Percentiles rank a stretch among this genome's conserved stretches.
These are phyloP conservation scores for Stenocarpella maydis DNA, from an alignment of 2,329 filamentous ascomycete genomes.

Conservation along the genomic window DNA sequence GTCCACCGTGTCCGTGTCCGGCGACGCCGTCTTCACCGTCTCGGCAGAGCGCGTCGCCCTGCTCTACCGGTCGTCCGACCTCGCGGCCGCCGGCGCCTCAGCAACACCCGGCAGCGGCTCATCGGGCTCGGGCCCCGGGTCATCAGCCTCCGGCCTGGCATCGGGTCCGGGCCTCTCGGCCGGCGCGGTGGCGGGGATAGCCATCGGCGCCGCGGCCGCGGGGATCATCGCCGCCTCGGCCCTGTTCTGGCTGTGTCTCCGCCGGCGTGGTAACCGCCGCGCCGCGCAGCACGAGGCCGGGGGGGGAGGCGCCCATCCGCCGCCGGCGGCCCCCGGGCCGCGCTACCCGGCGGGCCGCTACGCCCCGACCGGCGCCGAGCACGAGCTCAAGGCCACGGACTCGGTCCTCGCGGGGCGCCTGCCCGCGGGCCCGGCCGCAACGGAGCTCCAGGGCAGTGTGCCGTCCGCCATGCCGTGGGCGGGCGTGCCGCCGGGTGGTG, in stretches of 20 bases:
- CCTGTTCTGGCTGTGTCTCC: slow-evolving; percentile 26
- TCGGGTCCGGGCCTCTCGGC: slow-evolving; percentile 15
- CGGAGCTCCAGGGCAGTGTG: slow-evolving; percentile 20
- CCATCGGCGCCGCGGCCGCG: slow-evolving; percentile 25
- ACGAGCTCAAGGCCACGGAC: slow-evolving; percentile 17
- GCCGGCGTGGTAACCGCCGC: not conserved
- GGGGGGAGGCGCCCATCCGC: not conserved
- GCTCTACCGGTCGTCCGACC: slow-evolving; percentile 25
- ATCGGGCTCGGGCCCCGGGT: not conserved
- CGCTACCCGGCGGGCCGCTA: not conserved
- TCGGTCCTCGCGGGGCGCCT: not conserved
- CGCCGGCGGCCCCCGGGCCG: not conserved
- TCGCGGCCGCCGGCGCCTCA: not conserved
- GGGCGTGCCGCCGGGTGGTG: not conserved
- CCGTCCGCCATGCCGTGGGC: not conserved
- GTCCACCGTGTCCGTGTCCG: slow-evolving; percentile 15
- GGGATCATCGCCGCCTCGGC: not conserved
- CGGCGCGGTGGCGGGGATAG: slow-evolving; percentile 29
- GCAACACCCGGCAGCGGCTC: not conserved
- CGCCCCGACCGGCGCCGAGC: not conserved
- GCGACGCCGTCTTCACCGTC: slow-evolving; percentile 21
- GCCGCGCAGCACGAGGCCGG: not conserved
- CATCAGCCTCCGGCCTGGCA: not conserved
- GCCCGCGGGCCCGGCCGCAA: not conserved
- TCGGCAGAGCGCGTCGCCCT: slow-evolving; percentile 26